A percentile compares a stretch with the other conserved stretches of the same genome.
phyloP scores from a whole-genome alignment of 345 rosid species.

The Atalantia buxifolia region DNA sequence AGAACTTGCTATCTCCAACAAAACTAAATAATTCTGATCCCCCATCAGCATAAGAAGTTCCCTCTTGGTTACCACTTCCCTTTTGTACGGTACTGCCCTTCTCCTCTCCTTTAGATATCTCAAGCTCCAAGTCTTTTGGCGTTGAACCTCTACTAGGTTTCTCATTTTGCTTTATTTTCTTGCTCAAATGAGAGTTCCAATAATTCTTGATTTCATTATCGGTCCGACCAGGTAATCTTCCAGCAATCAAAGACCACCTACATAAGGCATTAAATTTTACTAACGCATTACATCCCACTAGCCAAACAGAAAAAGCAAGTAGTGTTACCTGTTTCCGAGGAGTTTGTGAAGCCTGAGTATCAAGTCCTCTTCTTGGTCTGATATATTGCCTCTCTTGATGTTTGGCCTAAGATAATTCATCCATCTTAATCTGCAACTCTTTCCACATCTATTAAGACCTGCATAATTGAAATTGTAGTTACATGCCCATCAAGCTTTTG shows the following conservation, averaged over 20 bases:
- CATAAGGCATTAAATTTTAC: not conserved
- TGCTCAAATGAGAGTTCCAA: constrained; percentile 54
- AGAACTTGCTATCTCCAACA: constrained; percentile 13
- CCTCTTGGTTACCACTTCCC: constrained; percentile 3
- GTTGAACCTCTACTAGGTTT: constrained; percentile 9
- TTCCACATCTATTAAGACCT: constrained; percentile 48
- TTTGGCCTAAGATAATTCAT: constrained; percentile 61
- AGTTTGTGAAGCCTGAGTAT: constrained; percentile 52
- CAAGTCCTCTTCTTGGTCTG: constrained; percentile 57
- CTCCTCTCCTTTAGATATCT: not conserved
- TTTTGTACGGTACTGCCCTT: not conserved
- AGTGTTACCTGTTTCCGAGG: constrained; percentile 47
- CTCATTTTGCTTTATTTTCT: constrained; percentile 33
- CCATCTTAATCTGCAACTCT: constrained; percentile 63
- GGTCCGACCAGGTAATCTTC: constrained; percentile 51
- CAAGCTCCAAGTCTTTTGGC: not conserved
- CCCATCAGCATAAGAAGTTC: not conserved
- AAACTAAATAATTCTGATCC: constrained; percentile 7
- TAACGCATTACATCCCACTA: not conserved
- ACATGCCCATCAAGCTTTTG: not conserved
- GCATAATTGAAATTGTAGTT: constrained; percentile 6
- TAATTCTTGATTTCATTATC: constrained; percentile 57
- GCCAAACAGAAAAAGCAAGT: not conserved
- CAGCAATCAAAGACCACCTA: constrained; percentile 63
- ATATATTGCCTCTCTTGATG: constrained; percentile 53